Conservation (phyloP, 139 green algal species). For the Chlorella sp. region DNA sequence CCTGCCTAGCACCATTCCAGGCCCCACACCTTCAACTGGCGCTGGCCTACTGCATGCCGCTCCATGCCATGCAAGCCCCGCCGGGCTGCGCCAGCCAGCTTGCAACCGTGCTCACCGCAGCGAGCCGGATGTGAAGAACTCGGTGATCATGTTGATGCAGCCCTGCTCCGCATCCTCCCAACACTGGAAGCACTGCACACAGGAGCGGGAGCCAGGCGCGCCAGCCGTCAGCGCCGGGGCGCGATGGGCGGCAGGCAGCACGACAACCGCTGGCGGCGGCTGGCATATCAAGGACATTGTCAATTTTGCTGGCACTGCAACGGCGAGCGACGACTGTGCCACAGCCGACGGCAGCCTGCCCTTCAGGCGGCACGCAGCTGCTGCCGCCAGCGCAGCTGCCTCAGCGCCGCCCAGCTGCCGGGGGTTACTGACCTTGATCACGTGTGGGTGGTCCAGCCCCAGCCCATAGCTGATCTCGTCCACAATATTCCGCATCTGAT, state of each 20-base stretch:
- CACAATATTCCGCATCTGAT: slow-evolving; percentile 75
- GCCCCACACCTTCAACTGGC: too few species aligned
- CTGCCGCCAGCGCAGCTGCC: slow-evolving; percentile 48
- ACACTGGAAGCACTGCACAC: slow-evolving; percentile 78
- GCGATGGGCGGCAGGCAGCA: not conserved
- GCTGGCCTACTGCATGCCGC: too few species aligned
- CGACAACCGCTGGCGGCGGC: not conserved
- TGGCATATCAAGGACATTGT: not conserved
- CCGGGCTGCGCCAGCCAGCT: too few species aligned
- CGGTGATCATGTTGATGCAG: slow-evolving; percentile 95
- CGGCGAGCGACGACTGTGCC: not conserved
- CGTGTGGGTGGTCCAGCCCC: slow-evolving; percentile 89
- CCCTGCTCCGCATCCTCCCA: slow-evolving; percentile 76
- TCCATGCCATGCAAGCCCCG: too few species aligned
- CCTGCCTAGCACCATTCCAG: too few species aligned
- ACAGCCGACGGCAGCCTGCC: not conserved
- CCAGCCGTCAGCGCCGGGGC: too few species aligned
- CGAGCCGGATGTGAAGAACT: slow-evolving; percentile 94
- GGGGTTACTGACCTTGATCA: slow-evolving; percentile 72
- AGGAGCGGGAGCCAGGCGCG: slow-evolving; percentile 17
- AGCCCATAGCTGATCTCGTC: slow-evolving; percentile 85
- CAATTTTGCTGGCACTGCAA: too few species aligned
- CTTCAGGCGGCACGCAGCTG: not conserved
- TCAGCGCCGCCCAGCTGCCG: not conserved
- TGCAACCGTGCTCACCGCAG: slow-evolving; percentile 56